Conservation (phyloP, 441 rosid genomes). For the Macaranga tanarius region DNA sequence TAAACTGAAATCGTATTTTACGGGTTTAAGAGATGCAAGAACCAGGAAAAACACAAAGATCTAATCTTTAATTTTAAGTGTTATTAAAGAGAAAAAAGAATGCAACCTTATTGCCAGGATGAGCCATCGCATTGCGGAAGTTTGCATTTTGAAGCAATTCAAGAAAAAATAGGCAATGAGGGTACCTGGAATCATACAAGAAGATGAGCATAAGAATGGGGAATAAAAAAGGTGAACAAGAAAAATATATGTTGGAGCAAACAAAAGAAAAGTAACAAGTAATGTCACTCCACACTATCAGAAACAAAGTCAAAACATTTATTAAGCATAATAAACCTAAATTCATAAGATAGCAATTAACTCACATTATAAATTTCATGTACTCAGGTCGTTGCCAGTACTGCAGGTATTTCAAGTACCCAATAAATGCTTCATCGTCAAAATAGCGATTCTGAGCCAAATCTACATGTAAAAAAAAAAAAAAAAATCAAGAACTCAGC, state of each 20-base stretch:
- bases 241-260: not conserved
- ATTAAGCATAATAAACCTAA: not conserved
- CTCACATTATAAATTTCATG: constrained; percentile 87
- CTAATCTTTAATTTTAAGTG: not conserved
- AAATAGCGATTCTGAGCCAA: constrained; percentile 98
- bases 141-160: constrained; percentile 93
- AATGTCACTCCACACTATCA: not conserved
- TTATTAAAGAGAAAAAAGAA: constrained; percentile 9
- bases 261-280: not conserved
- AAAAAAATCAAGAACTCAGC: constrained; percentile 15
- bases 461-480: constrained; percentile 42
- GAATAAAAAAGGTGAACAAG: not conserved
- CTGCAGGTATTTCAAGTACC: constrained; percentile 90
- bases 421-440: constrained; percentile 95
- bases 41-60: not conserved
- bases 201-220: constrained; percentile 14
- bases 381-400: constrained; percentile 97
- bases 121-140: constrained; percentile 94
- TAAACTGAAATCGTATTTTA: too few relatives aligned
- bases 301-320: not conserved
- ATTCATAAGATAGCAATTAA: constrained; percentile 20
- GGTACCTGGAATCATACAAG: constrained; percentile 67
- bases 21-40: not conserved
- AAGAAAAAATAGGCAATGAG: constrained; percentile 86
- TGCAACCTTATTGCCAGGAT: constrained; percentile 90